phyloP scores from a whole-genome alignment of 2,329 filamentous ascomycete genomes.

The Graphilbum fragrans region DNA sequence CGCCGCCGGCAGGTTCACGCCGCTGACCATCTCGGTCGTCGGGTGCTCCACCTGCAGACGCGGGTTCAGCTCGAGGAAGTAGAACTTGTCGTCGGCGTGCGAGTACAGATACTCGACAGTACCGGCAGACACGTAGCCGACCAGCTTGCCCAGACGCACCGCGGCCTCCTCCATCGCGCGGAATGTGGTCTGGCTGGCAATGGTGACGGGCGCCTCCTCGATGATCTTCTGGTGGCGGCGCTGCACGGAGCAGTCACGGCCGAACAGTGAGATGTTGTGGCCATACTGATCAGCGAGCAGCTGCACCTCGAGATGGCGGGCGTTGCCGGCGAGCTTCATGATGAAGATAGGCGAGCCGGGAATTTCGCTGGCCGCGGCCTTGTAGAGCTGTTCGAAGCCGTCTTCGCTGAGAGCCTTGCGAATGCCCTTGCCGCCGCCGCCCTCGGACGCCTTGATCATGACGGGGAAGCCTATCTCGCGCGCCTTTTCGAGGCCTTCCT shows the following conservation, averaged over 20 bases:
- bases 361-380: conserved; percentile 92
- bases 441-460: conserved; percentile 99
- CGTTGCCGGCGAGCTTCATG: conserved; percentile 98
- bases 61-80: conserved; percentile 97
- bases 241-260: conserved; percentile 97
- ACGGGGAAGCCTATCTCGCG: conserved; percentile 92
- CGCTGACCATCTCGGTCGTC: conserved; percentile 97
- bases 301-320: conserved; percentile 93
- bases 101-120: conserved; percentile 99
- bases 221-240: conserved; percentile 99
- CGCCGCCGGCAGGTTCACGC: conserved; percentile 91
- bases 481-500: conserved; percentile 81
- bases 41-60: conserved; percentile 99
- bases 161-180: conserved; percentile 93
- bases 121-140: conserved; percentile 96
- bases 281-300: conserved; percentile 96
- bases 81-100: conserved; percentile 95
- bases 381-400: conserved; percentile 78
- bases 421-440: conserved; percentile 98
- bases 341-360: conserved; percentile 99
- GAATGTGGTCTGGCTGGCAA: conserved; percentile 82
- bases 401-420: conserved; percentile 83
- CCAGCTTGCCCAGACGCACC: conserved; percentile 82
- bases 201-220: conserved; percentile 94
- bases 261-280: conserved; percentile 98